These are phyloP conservation scores for Stygiomarasmius scandens DNA, from an alignment of 1,284 basidiomycete genomes.

Conservation along the genomic window DNA sequence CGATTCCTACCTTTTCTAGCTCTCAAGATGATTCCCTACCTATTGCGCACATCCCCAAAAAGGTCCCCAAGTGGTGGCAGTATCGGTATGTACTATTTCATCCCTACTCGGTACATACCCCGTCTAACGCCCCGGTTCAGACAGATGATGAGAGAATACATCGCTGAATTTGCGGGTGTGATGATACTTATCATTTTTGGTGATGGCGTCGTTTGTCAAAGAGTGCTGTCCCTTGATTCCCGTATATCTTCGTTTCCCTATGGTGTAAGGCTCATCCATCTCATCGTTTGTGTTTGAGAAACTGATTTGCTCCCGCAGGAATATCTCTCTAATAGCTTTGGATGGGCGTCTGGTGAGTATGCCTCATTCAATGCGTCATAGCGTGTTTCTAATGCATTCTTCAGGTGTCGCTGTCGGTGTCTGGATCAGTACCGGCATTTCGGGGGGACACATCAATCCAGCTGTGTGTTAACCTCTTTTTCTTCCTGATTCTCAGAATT, in stretches of 20 bases:
- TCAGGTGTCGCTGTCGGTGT: conserved; percentile 56
- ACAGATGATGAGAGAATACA: conserved; percentile 57
- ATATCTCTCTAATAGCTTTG: conserved; percentile 61
- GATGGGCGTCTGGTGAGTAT: conserved; percentile 63
- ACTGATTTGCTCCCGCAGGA: conserved; percentile 38
- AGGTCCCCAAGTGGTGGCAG: neutral
- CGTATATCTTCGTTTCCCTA: conserved; percentile 53
- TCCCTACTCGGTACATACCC: too few relatives aligned
- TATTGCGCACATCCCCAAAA: too few relatives aligned
- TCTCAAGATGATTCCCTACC: too few relatives aligned
- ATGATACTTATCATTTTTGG: conserved; percentile 69
- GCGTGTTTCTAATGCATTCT: neutral
- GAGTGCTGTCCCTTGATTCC: conserved; percentile 52
- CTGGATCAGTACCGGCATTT: conserved; percentile 67
- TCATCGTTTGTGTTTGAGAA: neutral
- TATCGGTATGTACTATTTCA: neutral
- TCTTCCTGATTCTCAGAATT: neutral
- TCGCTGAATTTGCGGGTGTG: conserved; percentile 67
- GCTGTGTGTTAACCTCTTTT: conserved; percentile 45
- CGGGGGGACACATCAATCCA: conserved; percentile 81
- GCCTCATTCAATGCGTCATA: conserved; percentile 9
- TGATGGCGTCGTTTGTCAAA: conserved; percentile 65
- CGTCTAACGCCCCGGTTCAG: conserved; percentile 29
- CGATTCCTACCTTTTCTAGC: too few relatives aligned
- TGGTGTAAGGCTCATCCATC: conserved; percentile 52